phyloP scores from a whole-genome alignment of 768 basidiomycete genomes.

The Boletus subcaerulescens region DNA sequence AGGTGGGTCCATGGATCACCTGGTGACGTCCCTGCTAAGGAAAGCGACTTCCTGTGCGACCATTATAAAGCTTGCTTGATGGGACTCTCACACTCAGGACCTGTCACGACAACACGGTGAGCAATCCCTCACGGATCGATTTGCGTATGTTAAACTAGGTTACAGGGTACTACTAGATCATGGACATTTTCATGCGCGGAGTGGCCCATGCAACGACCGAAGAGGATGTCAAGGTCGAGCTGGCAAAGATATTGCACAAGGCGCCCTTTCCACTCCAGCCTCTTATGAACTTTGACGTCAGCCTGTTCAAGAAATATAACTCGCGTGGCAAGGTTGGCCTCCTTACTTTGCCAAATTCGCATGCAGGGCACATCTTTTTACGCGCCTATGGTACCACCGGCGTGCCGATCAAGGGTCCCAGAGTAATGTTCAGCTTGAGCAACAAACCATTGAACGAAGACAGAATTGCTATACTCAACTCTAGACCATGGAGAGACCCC shows the following conservation, averaged over 20 bases:
- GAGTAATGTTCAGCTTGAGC: conserved; percentile 20
- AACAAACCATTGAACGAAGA: conserved; percentile 21
- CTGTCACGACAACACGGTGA: conserved; percentile 21
- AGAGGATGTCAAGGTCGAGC: conserved; percentile 32
- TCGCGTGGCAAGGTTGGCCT: conserved; percentile 27
- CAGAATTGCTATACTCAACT: conserved; percentile 23
- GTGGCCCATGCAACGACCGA: conserved; percentile 26
- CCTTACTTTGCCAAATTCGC: conserved; percentile 28
- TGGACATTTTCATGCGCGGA: conserved; percentile 37
- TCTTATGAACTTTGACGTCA: conserved; percentile 34
- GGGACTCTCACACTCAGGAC: neutral
- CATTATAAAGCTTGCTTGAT: conserved; percentile 16
- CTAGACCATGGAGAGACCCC: conserved; percentile 33
- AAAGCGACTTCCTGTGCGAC: neutral
- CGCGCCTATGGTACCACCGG: conserved; percentile 24
- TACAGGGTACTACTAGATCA: conserved; percentile 12
- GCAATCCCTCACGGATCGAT: neutral
- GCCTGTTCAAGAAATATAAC: conserved; percentile 26
- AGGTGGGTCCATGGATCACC: neutral
- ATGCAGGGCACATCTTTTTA: conserved; percentile 25
- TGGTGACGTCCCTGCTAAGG: neutral
- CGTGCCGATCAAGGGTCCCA: conserved; percentile 26
- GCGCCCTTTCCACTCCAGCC: conserved; percentile 29
- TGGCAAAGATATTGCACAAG: conserved; percentile 34
- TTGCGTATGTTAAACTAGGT: neutral